A percentile compares a stretch with the other conserved stretches of the same genome.
phyloP scores from a whole-genome alignment of 2,329 filamentous ascomycete genomes.

The Plenodomus lindquistii region DNA sequence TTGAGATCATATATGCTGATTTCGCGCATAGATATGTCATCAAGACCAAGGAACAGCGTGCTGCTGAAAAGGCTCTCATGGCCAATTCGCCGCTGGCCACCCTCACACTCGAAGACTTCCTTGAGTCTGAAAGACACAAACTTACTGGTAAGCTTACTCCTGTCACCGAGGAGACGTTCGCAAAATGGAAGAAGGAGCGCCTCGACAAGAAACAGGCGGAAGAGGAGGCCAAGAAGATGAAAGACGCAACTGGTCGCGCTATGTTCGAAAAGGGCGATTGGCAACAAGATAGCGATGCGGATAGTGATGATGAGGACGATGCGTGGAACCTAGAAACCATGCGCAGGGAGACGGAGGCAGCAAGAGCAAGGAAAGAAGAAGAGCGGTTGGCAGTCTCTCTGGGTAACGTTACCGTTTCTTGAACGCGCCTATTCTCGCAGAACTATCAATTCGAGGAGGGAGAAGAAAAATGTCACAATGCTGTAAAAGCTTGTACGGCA shows the following conservation, averaged over 20 bases:
- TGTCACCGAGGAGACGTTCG: conserved; percentile 89
- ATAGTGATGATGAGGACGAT: conserved; percentile 57
- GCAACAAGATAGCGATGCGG: conserved; percentile 65
- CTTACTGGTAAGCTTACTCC: conserved; percentile 89
- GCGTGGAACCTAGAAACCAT: conserved; percentile 82
- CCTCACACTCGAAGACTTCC: conserved; percentile 93
- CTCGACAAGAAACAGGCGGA: conserved; percentile 95
- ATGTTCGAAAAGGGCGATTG: conserved; percentile 98
- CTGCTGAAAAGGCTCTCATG: conserved; percentile 91
- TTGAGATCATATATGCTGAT: conserved; percentile 11
- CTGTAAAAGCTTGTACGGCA: conserved; percentile 40
- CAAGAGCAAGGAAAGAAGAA: conserved; percentile 76
- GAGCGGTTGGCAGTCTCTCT: conserved; percentile 57
- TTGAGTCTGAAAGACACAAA: conserved; percentile 95
- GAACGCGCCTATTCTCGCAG: conserved; percentile 3
- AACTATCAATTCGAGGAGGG: not conserved
- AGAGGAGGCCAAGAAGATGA: conserved; percentile 84
- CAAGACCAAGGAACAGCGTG: conserved; percentile 96
- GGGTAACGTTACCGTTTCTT: conserved; percentile 25
- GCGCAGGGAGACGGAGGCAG: conserved; percentile 79
- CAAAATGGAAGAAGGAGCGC: conserved; percentile 95
- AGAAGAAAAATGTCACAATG: conserved; percentile 24
- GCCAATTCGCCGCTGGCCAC: conserved; percentile 96
- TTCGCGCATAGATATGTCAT: conserved; percentile 73
- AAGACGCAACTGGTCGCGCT: conserved; percentile 92